Percentiles rank a stretch among this genome's conserved stretches.
Conservation (phyloP, 169 alveolate species). For the Cryptosporidium muris region DNA sequence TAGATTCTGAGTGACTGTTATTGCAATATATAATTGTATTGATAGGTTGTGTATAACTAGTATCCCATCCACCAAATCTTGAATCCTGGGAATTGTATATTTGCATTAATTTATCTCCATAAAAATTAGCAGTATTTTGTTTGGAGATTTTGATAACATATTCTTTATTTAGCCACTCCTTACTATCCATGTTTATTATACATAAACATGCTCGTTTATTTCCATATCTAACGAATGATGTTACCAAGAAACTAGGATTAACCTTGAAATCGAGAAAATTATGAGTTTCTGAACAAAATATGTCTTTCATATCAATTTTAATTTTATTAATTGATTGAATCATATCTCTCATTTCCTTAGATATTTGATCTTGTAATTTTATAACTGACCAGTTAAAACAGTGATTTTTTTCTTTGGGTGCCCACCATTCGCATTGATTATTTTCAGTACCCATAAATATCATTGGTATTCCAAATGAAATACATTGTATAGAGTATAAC, state of each 20-base stretch:
- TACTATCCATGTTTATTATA: slow-evolving; percentile 59
- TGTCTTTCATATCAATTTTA: slow-evolving; percentile 6
- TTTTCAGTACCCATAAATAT: slow-evolving; percentile 76
- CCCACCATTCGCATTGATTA: slow-evolving; percentile 75
- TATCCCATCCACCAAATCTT: slow-evolving; percentile 75
- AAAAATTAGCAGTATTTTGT: neutral
- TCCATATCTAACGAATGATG: slow-evolving; percentile 18
- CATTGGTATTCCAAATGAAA: slow-evolving; percentile 75
- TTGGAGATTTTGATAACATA: slow-evolving; percentile 24
- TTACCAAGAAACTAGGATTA: neutral
- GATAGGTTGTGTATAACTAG: slow-evolving; percentile 47
- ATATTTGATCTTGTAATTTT: slow-evolving; percentile 29
- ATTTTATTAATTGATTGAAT: slow-evolving; percentile 32
- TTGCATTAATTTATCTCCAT: slow-evolving; percentile 27
- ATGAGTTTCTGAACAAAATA: slow-evolving; percentile 16
- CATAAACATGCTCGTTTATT: slow-evolving; percentile 31
- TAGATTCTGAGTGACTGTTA: neutral
- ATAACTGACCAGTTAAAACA: slow-evolving; percentile 71
- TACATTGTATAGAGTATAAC: slow-evolving; percentile 69
- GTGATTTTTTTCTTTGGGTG: slow-evolving; percentile 44
- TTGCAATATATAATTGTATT: neutral
- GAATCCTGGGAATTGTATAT: slow-evolving; percentile 68
- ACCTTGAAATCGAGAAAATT: slow-evolving; percentile 30
- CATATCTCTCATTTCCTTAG: slow-evolving; percentile 71
- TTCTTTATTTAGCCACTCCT: slow-evolving; percentile 62